Conservation (phyloP, 2,329 filamentous ascomycete genomes). For the Fusarium clavum region DNA sequence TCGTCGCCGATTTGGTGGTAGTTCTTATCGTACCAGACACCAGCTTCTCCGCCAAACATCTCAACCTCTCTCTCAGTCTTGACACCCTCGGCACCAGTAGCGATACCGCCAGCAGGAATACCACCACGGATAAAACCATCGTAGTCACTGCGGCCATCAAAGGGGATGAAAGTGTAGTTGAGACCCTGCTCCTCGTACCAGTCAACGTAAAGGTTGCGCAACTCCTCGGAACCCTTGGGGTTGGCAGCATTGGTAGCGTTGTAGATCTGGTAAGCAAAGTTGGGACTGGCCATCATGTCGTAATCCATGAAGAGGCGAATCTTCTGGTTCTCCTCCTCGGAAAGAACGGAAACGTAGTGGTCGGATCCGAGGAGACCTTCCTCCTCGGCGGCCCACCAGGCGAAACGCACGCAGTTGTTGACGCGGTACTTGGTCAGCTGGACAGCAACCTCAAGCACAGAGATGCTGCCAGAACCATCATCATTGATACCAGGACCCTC, state of each 20-base stretch:
- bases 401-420: constrained; percentile 74
- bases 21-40: constrained; percentile 68
- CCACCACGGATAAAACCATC: constrained; percentile 79
- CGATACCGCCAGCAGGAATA: constrained; percentile 80
- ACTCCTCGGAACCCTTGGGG: constrained; percentile 76
- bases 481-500: constrained; percentile 82
- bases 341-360: constrained; percentile 68
- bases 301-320: constrained; percentile 77
- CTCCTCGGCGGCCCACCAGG: constrained; percentile 76
- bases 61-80: constrained; percentile 75
- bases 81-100: constrained; percentile 80
- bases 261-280: constrained; percentile 77
- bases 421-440: constrained; percentile 68
- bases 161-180: constrained; percentile 77
- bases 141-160: constrained; percentile 85
- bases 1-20: constrained; percentile 73
- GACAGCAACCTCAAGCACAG: constrained; percentile 71
- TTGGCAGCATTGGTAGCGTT: constrained; percentile 76
- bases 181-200: constrained; percentile 73
- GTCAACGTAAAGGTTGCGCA: constrained; percentile 74
- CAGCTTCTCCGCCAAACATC: constrained; percentile 78
- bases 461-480: constrained; percentile 75
- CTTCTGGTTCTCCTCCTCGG: constrained; percentile 68
- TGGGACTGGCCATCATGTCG: constrained; percentile 76
- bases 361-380: constrained; percentile 73